phyloP scores from a whole-genome alignment of 208 protist genomes.

The Trypanosoma avium region DNA sequence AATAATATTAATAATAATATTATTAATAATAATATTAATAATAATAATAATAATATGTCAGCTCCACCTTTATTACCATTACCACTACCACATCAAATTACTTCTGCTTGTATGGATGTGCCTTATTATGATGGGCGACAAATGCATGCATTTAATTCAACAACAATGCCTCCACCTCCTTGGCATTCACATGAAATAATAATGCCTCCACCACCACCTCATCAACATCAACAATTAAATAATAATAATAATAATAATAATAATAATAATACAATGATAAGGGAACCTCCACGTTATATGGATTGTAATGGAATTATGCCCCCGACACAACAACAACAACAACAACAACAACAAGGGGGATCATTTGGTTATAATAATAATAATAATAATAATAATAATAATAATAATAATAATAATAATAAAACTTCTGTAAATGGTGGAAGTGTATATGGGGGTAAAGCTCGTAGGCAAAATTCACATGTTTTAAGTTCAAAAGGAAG shows the following conservation, averaged over 20 bases:
- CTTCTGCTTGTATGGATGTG: constrained; percentile 1
- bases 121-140: not conserved
- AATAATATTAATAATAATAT: too few species aligned
- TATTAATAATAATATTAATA: too few species aligned
- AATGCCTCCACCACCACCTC: not conserved
- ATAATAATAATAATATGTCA: not conserved
- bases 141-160: not conserved
- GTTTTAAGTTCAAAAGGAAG: not conserved
- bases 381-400: too few species aligned
- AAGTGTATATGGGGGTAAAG: too few species aligned
- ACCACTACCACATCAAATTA: not conserved
- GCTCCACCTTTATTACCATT: not conserved
- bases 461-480: not conserved
- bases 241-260: too few species aligned
- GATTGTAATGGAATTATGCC: not conserved
- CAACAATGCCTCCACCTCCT: constrained; percentile 1
- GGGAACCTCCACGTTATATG: not conserved
- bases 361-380: too few species aligned
- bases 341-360: too few species aligned
- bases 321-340: not conserved
- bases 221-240: too few species aligned
- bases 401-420: too few species aligned
- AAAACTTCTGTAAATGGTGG: too few species aligned
- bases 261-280: too few species aligned
- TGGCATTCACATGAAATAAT: not conserved